Evolutionary conservation across 495 filamentous ascomycete genomes (phyloP), one percentile per base, ranked within the genome.

Genomic region (Barbatosphaeria neglecta): DNA sequence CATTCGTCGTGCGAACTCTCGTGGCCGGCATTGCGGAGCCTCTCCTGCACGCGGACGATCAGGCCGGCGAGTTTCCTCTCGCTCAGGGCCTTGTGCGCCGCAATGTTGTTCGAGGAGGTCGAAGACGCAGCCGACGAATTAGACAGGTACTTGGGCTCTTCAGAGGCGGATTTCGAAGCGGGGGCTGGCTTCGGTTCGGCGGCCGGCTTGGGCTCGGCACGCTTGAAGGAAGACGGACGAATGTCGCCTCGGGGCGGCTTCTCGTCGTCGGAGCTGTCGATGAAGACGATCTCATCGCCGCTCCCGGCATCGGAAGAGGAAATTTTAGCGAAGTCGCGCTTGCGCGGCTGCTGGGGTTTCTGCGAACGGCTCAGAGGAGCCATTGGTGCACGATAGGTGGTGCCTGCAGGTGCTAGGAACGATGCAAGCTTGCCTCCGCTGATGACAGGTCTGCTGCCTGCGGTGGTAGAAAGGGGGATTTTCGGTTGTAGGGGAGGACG

Each of bases 361-460:
- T 38, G 49, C 44, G 28, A 45, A 49, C 22, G 45, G 45, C 22
- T 53, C 44, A 8, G 56, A 25, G 39, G 20, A 6, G 39, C 20
- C 39, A 41, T 41, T 43, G 83, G 86, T 38, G 76, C 69, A 37
- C 74, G 75, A 53, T 83, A 89, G 15, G 67, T 62, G 5, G 87
- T 93, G 11, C 89, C 89, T 37, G 80, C 77, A 16, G 89, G 89
- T 7, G 86, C 86, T 73, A 94, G 84, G 13, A 72, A 41, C 44
- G 59, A 81, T 9, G 77, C 76, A 16, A 87, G 33, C 48, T 59
- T 63, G 18, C 59, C 60, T 6, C 45, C 9, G 6, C 13, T n/a
- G 9, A n/a, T 35, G 0, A n/a, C n/a, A n/a, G 31, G 31, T n/a
- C 31, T n/a, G 6, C 31, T 6, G 31, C 31, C 31, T n/a, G 31